Base-by-base conservation (phyloP, 2,329 filamentous ascomycete species). In the Colletotrichum sp. region DNA sequence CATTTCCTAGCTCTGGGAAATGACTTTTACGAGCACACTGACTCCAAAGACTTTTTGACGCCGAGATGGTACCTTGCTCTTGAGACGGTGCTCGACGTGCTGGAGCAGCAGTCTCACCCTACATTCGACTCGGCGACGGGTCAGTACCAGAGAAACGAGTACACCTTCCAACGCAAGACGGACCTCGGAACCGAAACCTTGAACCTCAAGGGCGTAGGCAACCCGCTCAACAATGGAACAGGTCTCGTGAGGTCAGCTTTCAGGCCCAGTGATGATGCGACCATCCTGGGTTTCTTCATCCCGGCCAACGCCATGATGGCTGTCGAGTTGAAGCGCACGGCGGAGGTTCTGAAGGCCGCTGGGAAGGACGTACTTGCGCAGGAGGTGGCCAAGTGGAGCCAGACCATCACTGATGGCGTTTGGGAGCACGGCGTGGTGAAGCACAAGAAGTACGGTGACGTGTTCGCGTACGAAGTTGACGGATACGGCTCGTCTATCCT, bases 291-390 rank as follows among this genome's bases (percentile, higher is more conserved):
- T 60, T 99, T 95, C 88, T 95, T 98, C 83, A 98, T 99, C 79
- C 97, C 97, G 0, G 93, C 95, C 49, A 99, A 99, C 82, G 97
- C 97, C 28, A 96, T 98, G 93, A 98, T 99, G 90, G 93, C 95
- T 4, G 95, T 96, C 1, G 96, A 99, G 84, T 88, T 99, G 30
- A 91, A 93, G 78, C 93, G 95, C 57, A 93, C 95, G 0, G 92
- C 95, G 0, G 87, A 89, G 7, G 88, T 98, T 24, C 90, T 99
- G n/a, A 86, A 87, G 69, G 87, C 88, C 7, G 91, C 89, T 2
- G 91, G 90, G 2, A 91, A 94, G 64, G 83, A 88, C 5, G 84
- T 91, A 1, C 81, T 92, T 8, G 88, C 91, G 1, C 86, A 90
- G 49, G 84, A 87, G 2, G 88, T 95, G 62, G 91, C 93, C 15